phyloP scores from a whole-genome alignment of 352 stramenopile species.

The Phytopythium vexans region DNA sequence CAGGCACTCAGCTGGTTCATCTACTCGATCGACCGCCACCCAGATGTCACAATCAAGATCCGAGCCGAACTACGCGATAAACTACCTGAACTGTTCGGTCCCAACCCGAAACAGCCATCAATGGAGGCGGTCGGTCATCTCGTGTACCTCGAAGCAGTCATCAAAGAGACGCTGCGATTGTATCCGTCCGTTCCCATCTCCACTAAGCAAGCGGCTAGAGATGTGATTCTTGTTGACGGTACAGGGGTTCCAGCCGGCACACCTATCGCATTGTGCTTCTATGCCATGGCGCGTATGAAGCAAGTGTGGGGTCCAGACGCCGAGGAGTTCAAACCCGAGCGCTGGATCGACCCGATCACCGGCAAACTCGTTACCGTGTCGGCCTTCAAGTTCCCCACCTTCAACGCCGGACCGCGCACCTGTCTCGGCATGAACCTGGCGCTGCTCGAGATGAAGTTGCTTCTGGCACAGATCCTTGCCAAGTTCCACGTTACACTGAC shows the following conservation, averaged over 20 bases:
- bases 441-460: constrained; percentile 81
- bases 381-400: constrained; percentile 60
- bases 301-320: constrained; percentile 59
- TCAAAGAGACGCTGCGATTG: too few species aligned
- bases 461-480: constrained; percentile 45
- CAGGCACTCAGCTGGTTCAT: constrained; percentile 44
- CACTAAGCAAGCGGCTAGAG: constrained; percentile 1
- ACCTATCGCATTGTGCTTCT: constrained; percentile 35
- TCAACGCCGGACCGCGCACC: constrained; percentile 60
- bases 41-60: constrained; percentile 20
- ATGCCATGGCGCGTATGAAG: constrained; percentile 46
- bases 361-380: constrained; percentile 34
- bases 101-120: neutral
- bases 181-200: constrained; percentile 4
- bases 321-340: constrained; percentile 54
- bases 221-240: constrained; percentile 21
- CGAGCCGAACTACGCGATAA: constrained; percentile 12
- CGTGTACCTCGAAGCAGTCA: constrained; percentile 10
- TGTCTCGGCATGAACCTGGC: constrained; percentile 75
- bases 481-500: constrained; percentile 57
- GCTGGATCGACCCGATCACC: constrained; percentile 44
- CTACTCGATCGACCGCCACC: constrained; percentile 33
- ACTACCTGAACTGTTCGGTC: constrained; percentile 8
- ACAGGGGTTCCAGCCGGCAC: constrained; percentile 28
- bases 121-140: neutral